These are phyloP conservation scores for Termitomyces heimii DNA, from an alignment of 768 basidiomycete species.

Conservation along the genomic window DNA sequence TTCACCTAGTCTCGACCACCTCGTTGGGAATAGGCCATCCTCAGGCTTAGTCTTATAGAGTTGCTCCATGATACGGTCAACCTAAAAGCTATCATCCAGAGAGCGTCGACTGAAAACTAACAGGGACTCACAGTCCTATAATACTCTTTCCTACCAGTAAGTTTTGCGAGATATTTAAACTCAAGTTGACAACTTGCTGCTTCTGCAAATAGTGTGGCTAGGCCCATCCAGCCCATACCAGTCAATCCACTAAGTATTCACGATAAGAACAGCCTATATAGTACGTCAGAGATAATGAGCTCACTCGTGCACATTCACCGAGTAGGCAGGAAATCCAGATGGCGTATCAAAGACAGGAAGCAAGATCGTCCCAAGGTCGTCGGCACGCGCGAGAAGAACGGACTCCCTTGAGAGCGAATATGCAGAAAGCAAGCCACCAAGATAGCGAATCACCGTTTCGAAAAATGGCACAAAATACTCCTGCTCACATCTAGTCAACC, in stretches of 20 bases:
- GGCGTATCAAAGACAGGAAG: conserved; percentile 58
- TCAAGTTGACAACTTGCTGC: conserved; percentile 60
- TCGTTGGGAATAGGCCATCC: conserved; percentile 29
- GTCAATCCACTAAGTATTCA: conserved; percentile 21
- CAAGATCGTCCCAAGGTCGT: conserved; percentile 59
- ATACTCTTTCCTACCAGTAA: conserved; percentile 55
- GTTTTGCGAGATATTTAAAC: conserved; percentile 66
- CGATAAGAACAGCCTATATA: not conserved
- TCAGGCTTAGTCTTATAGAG: conserved; percentile 24
- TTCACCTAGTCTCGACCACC: conserved; percentile 22
- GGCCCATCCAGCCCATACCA: conserved; percentile 24
- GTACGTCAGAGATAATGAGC: conserved; percentile 3
- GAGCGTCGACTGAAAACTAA: not conserved
- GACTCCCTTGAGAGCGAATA: conserved; percentile 67
- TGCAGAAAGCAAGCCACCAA: conserved; percentile 74
- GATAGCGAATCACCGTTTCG: conserved; percentile 71
- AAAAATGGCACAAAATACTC: conserved; percentile 45
- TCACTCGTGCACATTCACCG: conserved; percentile 50
- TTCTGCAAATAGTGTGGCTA: conserved; percentile 29
- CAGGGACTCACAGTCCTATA: conserved; percentile 24
- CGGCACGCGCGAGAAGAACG: conserved; percentile 54
- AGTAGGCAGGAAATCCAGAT: conserved; percentile 57
- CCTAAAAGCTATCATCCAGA: conserved; percentile 14
- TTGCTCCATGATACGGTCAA: conserved; percentile 30
- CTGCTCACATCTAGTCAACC: conserved; percentile 14